Evolutionary conservation across 441 rosid species (phyloP).

Genomic region (Dalechampia spathulata): DNA sequence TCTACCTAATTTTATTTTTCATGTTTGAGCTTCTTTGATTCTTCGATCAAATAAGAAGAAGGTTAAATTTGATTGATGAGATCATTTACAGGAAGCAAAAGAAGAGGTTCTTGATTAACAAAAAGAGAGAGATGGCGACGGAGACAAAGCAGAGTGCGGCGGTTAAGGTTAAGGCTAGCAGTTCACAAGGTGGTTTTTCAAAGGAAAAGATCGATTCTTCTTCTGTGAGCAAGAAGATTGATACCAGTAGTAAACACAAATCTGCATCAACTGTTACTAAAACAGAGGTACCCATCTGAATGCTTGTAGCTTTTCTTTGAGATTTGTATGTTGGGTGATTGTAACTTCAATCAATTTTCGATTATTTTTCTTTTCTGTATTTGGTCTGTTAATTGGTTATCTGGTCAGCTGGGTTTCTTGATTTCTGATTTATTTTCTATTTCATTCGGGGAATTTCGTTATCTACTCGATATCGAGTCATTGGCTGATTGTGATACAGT

Average conservation of each 20-base stretch:
- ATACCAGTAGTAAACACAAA: conserved; percentile 40
- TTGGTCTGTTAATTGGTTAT: conserved; percentile 14
- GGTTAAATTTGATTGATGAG: conserved; percentile 3
- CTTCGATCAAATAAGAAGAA: conserved; percentile 10
- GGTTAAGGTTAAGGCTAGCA: conserved; percentile 28
- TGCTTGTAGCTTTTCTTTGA: not conserved
- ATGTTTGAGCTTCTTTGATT: not conserved
- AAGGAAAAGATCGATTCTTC: conserved; percentile 32
- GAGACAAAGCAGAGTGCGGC: conserved; percentile 35
- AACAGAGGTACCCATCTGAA: conserved; percentile 50
- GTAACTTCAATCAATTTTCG: not conserved
- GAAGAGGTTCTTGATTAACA: not conserved
- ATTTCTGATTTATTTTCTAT: not conserved
- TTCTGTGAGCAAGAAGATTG: conserved; percentile 42
- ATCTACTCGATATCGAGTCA: not conserved
- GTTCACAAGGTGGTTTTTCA: conserved; percentile 43
- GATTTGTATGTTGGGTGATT: conserved; percentile 2
- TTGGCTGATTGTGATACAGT: conserved; percentile 4
- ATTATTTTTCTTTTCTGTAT: not conserved
- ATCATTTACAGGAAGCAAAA: conserved; percentile 1
- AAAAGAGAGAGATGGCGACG: conserved; percentile 32
- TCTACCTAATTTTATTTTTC: conserved; percentile 3
- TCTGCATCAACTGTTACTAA: conserved; percentile 37
- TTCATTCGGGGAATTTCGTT: conserved; percentile 1
- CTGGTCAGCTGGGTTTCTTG: conserved; percentile 5